These are phyloP conservation scores for Geotrichum reessii DNA, from an alignment of 1,139 yeast genomes.

Conservation along the genomic window DNA sequence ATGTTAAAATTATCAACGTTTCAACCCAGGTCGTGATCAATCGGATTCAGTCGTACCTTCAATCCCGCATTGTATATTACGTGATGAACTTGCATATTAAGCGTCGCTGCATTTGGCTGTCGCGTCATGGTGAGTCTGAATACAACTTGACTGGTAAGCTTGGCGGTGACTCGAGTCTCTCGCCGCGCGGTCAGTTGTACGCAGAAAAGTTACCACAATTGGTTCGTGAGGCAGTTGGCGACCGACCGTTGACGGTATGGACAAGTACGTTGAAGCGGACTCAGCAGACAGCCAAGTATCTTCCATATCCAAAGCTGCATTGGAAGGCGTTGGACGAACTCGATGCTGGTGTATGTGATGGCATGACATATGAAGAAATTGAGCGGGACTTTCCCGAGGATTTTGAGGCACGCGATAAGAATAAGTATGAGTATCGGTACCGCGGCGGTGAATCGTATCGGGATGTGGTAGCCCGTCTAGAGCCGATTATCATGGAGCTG, in stretches of 20 bases:
- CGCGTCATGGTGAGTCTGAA: conserved; percentile 92
- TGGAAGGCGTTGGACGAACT: conserved; percentile 98
- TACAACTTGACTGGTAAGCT: conserved; percentile 90
- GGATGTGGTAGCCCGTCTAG: conserved; percentile 88
- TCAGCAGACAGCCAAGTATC: conserved; percentile 80
- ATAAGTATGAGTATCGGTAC: conserved; percentile 91
- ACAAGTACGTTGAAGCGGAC: conserved; percentile 90
- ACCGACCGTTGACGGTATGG: conserved; percentile 84
- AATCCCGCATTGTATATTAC: conserved; percentile 88
- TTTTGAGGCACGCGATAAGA: conserved; percentile 90
- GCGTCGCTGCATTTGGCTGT: conserved; percentile 86
- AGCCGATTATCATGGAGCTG: conserved; percentile 95
- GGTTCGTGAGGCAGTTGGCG: conserved; percentile 70
- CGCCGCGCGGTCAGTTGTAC: conserved; percentile 80
- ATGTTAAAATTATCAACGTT: conserved; percentile 80
- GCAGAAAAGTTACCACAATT: conserved; percentile 77
- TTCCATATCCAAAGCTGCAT: conserved; percentile 76
- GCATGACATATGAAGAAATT: conserved; percentile 84
- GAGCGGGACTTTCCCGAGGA: conserved; percentile 84
- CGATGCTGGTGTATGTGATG: conserved; percentile 98
- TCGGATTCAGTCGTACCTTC: conserved; percentile 79
- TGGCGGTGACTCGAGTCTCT: conserved; percentile 89
- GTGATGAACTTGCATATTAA: conserved; percentile 92
- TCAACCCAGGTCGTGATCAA: conserved; percentile 84
- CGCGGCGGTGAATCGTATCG: conserved; percentile 96